phyloP scores from a whole-genome alignment of 2,329 filamentous ascomycete species.

The Cladophialophora psammophila region DNA sequence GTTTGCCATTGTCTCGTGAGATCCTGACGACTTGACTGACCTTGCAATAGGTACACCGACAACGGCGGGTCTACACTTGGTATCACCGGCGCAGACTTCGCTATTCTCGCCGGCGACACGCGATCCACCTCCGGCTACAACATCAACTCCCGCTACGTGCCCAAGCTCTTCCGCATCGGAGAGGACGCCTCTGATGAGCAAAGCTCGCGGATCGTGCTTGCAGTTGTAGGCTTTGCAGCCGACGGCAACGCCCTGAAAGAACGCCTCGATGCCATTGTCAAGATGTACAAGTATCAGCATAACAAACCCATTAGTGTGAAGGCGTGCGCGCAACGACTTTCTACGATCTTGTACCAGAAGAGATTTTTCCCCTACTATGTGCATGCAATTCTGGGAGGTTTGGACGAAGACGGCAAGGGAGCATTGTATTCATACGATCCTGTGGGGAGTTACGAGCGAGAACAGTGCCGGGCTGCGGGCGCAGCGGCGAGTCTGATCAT shows the following conservation, averaged over 20 bases:
- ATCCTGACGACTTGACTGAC: slow-evolving; percentile 9
- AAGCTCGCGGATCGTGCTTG: slow-evolving; percentile 85
- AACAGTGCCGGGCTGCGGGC: slow-evolving; percentile 92
- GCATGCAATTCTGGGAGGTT: slow-evolving; percentile 87
- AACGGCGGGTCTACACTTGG: slow-evolving; percentile 96
- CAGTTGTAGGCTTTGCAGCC: slow-evolving; percentile 93
- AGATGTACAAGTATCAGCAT: slow-evolving; percentile 99
- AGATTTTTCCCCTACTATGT: slow-evolving; percentile 99
- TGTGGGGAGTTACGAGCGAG: slow-evolving; percentile 95
- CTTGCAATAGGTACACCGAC: slow-evolving; percentile 76
- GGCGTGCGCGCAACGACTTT: slow-evolving; percentile 92
- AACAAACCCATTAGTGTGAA: slow-evolving; percentile 94
- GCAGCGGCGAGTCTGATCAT: slow-evolving; percentile 95
- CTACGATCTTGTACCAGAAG: slow-evolving; percentile 95
- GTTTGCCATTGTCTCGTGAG: slow-evolving; percentile 45
- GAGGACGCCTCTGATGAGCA: slow-evolving; percentile 71
- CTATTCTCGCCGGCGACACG: slow-evolving; percentile 96
- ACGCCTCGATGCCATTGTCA: slow-evolving; percentile 90
- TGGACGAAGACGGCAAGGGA: slow-evolving; percentile 93
- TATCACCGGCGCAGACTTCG: slow-evolving; percentile 92
- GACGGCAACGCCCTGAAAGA: slow-evolving; percentile 94
- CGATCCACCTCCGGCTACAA: slow-evolving; percentile 95
- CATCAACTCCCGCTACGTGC: slow-evolving; percentile 95
- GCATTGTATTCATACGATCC: slow-evolving; percentile 98
- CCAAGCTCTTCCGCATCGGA: slow-evolving; percentile 97